phyloP scores from a whole-genome alignment of 495 filamentous ascomycete genomes.

The Xylaria grammica region DNA sequence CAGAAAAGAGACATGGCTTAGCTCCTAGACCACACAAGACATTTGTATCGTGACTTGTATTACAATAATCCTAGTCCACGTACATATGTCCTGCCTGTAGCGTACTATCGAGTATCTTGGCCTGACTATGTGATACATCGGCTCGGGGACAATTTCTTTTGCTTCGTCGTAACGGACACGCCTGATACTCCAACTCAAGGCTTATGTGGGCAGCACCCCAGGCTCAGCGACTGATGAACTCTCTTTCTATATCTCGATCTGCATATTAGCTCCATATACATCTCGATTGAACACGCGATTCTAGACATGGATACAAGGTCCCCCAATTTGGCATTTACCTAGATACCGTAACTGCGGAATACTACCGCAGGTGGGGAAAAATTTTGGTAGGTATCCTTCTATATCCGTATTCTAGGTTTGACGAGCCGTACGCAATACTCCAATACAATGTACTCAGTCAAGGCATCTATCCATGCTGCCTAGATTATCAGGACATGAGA shows the following conservation, averaged over 20 bases:
- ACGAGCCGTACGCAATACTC: neutral
- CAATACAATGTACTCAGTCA: neutral
- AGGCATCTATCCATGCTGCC: conserved; percentile 4
- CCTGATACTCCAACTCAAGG: neutral
- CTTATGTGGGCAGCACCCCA: neutral
- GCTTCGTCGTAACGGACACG: neutral
- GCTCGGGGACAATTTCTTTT: neutral
- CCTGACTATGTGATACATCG: neutral
- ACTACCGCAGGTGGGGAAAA: conserved; percentile 9
- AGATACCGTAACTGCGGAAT: neutral
- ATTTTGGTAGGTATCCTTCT: neutral
- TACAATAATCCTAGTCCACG: neutral
- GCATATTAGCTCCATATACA: neutral
- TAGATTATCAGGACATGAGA: neutral
- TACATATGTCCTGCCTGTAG: neutral
- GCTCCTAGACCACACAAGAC: neutral
- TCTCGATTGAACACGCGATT: neutral
- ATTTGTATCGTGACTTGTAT: neutral
- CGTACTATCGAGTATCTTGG: neutral
- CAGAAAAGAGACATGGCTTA: neutral
- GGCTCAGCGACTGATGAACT: neutral
- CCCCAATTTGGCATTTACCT: neutral
- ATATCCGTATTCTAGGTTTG: conserved; percentile 4
- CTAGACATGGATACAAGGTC: neutral
- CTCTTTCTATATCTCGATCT: neutral